Percentiles rank a stretch among this genome's conserved stretches.
Conservation (phyloP, 768 basidiomycete species). For the Hygrocybe coccinea region DNA sequence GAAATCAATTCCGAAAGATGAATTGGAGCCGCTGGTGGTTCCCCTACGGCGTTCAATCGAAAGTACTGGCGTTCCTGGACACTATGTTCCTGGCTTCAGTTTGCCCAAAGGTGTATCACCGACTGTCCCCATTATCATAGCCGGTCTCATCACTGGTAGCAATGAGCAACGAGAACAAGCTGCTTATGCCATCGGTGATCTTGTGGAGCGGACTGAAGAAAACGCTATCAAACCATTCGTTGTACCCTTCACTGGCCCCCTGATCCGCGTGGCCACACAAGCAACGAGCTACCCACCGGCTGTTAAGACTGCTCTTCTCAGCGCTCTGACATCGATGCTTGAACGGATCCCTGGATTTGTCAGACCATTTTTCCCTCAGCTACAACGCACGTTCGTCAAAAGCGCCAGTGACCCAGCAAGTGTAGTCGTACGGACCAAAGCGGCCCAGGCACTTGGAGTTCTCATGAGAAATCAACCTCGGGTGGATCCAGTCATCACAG, state of each 20-base stretch:
- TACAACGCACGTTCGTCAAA: constrained; percentile 96
- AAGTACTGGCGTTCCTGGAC: constrained; percentile 71
- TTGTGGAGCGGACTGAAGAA: constrained; percentile 81
- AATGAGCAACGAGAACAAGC: constrained; percentile 95
- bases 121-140: constrained; percentile 80
- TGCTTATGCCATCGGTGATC: constrained; percentile 92
- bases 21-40: constrained; percentile 85
- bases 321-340: constrained; percentile 80
- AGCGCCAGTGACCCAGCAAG: constrained; percentile 78
- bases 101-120: constrained; percentile 79
- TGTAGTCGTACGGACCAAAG: constrained; percentile 71
- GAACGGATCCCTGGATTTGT: constrained; percentile 83
- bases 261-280: constrained; percentile 91
- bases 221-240: constrained; percentile 89
- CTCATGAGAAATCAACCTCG: constrained; percentile 88
- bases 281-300: constrained; percentile 85
- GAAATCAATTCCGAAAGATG: constrained; percentile 88
- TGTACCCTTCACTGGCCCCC: constrained; percentile 90
- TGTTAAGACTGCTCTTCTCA: constrained; percentile 88
- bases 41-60: constrained; percentile 87
- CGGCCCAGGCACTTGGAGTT: constrained; percentile 79
- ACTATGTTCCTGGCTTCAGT: constrained; percentile 79
- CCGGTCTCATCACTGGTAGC: constrained; percentile 89
- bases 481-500: constrained; percentile 91
- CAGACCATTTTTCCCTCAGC: constrained; percentile 96